Percentiles rank a stretch among this genome's conserved stretches.
Evolutionary conservation across 2,329 filamentous ascomycete genomes (phyloP).

Genomic region (Annulohypoxylon truncatum): DNA sequence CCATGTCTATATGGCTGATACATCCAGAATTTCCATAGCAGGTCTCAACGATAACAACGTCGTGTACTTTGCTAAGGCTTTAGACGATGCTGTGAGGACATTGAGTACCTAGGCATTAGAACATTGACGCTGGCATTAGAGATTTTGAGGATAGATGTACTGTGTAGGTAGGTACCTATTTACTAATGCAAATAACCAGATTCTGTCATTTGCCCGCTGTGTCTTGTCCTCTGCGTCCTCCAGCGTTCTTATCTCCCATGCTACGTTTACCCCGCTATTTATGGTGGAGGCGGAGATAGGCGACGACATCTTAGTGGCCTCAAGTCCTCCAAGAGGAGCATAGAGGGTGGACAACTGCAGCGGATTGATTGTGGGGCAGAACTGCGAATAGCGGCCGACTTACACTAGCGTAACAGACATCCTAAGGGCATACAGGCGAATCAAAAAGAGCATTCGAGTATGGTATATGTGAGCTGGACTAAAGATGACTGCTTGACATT

Average conservation of each 20-base stretch:
- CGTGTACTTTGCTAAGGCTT: conserved; percentile 46
- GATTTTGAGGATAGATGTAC: too few relatives aligned
- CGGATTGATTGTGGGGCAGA: background rate
- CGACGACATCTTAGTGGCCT: background rate
- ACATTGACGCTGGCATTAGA: too few relatives aligned
- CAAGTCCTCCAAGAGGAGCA: background rate
- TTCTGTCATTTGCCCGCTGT: background rate
- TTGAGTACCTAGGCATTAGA: background rate
- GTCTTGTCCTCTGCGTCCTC: background rate
- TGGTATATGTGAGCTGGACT: background rate
- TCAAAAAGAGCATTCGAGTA: background rate
- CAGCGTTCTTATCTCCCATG: background rate
- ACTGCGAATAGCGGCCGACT: background rate
- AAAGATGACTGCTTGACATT: background rate
- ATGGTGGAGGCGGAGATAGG: background rate
- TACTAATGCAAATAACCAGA: background rate
- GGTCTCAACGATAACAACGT: conserved; percentile 54
- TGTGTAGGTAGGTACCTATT: background rate
- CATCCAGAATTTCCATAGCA: conserved; percentile 54
- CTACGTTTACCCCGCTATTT: background rate
- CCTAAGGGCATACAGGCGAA: background rate
- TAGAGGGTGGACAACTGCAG: background rate
- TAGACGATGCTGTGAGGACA: conserved; percentile 32
- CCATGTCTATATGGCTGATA: conserved; percentile 56
- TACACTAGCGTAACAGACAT: background rate